Percentiles rank a stretch among this genome's conserved stretches.
These are phyloP conservation scores for Adansonia grandidieri DNA, from an alignment of 441 rosid species.

Conservation along the genomic window DNA sequence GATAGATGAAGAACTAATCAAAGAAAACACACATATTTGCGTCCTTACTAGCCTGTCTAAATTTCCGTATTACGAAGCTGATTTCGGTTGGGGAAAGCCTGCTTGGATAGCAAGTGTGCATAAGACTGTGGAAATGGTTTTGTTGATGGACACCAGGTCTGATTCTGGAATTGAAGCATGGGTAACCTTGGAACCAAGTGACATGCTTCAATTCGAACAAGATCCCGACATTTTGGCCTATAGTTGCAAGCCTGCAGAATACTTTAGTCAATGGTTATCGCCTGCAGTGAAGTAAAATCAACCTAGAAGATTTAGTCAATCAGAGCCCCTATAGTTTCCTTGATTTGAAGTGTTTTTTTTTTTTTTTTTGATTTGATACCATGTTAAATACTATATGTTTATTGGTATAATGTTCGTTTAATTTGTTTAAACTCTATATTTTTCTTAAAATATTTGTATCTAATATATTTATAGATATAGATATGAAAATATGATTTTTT, in stretches of 20 bases:
- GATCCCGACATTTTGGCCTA: conserved; percentile 11
- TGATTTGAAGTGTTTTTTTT: not conserved
- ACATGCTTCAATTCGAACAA: conserved; percentile 16
- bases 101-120: conserved; percentile 15
- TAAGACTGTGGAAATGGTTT: conserved; percentile 15
- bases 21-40: not conserved
- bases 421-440: too few relatives aligned
- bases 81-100: conserved; percentile 27
- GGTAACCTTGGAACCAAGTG: conserved; percentile 1
- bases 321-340: not conserved
- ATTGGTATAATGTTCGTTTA: too few relatives aligned
- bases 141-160: not conserved
- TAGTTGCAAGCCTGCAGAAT: not conserved
- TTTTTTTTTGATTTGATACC: not conserved
- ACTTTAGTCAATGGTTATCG: not conserved
- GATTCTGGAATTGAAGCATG: conserved; percentile 22
- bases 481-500: too few relatives aligned
- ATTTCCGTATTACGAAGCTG: conserved; percentile 9
- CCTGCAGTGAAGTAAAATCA: not conserved
- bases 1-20: conserved; percentile 9
- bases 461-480: too few relatives aligned
- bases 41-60: not conserved
- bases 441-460: too few relatives aligned
- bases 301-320: not conserved
- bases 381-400: not conserved